Evolutionary conservation across 176 grass and related monocot genomes (phyloP).

Genomic region (Zoysia japonica): DNA sequence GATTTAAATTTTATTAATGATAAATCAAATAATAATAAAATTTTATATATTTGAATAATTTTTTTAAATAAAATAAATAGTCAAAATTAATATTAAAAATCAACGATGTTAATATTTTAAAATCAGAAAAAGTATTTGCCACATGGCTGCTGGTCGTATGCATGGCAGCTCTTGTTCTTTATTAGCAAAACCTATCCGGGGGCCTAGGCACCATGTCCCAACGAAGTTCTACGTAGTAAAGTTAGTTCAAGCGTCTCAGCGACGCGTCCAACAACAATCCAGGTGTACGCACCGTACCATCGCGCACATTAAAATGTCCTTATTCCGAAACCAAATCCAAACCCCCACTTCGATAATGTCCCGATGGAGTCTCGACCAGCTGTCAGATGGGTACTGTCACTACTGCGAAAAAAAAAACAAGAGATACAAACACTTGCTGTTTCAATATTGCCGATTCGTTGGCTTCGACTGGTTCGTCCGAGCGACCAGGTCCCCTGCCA

Average conservation of each 20-base stretch:
- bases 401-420: neutral
- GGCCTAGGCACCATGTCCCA: neutral
- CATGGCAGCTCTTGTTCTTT: slow-evolving; percentile 13
- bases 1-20: no score
- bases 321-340: neutral
- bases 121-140: neutral
- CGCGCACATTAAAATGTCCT: neutral
- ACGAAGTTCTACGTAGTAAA: neutral
- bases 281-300: neutral
- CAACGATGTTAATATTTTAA: no score
- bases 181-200: slow-evolving; percentile 16
- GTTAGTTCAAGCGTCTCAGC: neutral
- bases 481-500: neutral
- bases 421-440: neutral
- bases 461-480: neutral
- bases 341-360: neutral
- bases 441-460: neutral
- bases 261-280: neutral
- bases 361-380: neutral
- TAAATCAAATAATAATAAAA: no score
- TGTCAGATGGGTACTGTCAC: neutral
- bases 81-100: no score
- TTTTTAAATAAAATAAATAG: no score
- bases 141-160: no score
- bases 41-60: no score